A percentile compares a stretch with the other conserved stretches of the same genome.
These are phyloP conservation scores for Spathaspora hagerdaliae DNA, from an alignment of 805 yeast genomes.

Conservation along the genomic window DNA sequence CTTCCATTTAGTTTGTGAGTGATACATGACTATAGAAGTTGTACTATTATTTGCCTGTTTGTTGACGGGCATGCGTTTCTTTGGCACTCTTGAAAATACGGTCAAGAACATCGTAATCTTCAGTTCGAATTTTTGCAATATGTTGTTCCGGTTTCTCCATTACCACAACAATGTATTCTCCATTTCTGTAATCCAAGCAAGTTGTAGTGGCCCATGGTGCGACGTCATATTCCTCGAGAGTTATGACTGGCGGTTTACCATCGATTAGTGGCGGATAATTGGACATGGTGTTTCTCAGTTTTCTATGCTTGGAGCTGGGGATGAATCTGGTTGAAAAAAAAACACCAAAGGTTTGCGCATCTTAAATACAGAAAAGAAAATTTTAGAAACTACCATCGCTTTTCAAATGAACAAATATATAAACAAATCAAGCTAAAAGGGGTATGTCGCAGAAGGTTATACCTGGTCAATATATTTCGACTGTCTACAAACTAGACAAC, in stretches of 20 bases:
- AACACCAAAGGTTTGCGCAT: not conserved
- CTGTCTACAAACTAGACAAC: conserved; percentile 38
- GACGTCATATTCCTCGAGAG: conserved; percentile 44
- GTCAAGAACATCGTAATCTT: conserved; percentile 37
- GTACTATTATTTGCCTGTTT: too few species aligned
- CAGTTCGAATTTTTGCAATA: conserved; percentile 40
- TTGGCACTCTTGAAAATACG: conserved; percentile 46
- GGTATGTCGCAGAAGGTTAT: conserved; percentile 30
- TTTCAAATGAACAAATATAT: not conserved
- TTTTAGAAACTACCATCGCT: not conserved
- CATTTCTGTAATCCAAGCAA: conserved; percentile 40
- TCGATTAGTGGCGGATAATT: conserved; percentile 40
- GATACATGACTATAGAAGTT: too few species aligned
- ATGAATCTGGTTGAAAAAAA: not conserved
- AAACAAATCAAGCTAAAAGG: not conserved
- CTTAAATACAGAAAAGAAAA: not conserved
- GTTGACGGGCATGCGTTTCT: conserved; percentile 14
- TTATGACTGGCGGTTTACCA: conserved; percentile 45
- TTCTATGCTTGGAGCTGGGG: not conserved
- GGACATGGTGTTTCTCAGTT: not conserved
- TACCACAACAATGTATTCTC: conserved; percentile 40
- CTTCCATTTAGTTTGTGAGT: too few species aligned
- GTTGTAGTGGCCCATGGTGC: conserved; percentile 51
- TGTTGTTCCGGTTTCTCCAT: conserved; percentile 40
- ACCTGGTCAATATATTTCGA: conserved; percentile 83